Percentiles rank a stretch among this genome's conserved stretches.
phyloP scores from a whole-genome alignment of 768 basidiomycete species.

The Agrocybe pediades region DNA sequence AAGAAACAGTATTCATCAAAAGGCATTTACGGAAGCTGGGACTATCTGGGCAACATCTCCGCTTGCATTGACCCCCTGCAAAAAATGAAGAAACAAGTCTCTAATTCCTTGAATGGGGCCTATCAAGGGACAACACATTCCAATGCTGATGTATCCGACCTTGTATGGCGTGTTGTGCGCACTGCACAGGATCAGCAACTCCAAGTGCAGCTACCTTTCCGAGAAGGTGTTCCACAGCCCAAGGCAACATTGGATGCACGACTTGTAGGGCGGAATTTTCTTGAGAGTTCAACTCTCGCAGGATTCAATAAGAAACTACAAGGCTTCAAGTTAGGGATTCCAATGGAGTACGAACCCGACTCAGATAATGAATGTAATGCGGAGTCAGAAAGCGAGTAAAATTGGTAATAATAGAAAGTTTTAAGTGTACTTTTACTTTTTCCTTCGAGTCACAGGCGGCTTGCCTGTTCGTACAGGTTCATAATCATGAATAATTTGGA shows the following conservation, averaged over 20 bases:
- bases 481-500: slow-evolving; percentile 9
- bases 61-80: slow-evolving; percentile 27
- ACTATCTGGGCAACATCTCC: slow-evolving; percentile 30
- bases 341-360: too few relatives aligned
- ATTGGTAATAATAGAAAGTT: too few relatives aligned
- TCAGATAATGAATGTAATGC: too few relatives aligned
- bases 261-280: slow-evolving; percentile 16
- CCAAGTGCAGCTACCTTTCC: too few relatives aligned
- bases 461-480: background rate
- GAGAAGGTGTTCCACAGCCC: too few relatives aligned
- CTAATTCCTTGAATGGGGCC: slow-evolving; percentile 13
- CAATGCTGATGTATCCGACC: slow-evolving; percentile 9
- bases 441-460: too few relatives aligned
- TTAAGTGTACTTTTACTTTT: too few relatives aligned
- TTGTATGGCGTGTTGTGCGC: slow-evolving; percentile 24
- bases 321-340: slow-evolving; percentile 13
- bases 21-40: slow-evolving; percentile 32
- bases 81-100: slow-evolving; percentile 28
- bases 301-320: slow-evolving; percentile 35
- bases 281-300: slow-evolving; percentile 24
- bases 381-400: too few relatives aligned
- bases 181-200: slow-evolving; percentile 18
- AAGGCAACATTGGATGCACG: too few relatives aligned
- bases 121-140: slow-evolving; percentile 30
- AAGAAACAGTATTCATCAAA: slow-evolving; percentile 34